Conservation (phyloP, 805 yeast species). For the Spathaspora arborariae region DNA sequence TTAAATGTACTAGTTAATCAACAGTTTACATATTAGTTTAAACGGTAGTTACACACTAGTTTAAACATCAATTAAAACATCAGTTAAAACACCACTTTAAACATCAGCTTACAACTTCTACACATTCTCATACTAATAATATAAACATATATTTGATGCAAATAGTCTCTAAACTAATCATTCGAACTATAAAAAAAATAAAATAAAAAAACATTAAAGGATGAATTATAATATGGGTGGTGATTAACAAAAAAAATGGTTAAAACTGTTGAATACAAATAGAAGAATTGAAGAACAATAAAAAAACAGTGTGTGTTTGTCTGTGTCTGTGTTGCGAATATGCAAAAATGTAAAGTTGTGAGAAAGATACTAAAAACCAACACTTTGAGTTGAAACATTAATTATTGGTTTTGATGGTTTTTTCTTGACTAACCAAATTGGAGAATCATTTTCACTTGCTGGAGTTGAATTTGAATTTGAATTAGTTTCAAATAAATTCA, state of each 20-base stretch:
- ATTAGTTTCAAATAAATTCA: background rate
- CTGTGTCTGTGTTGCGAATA: background rate
- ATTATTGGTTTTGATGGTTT: background rate
- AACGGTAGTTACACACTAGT: too few relatives aligned
- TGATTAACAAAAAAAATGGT: background rate
- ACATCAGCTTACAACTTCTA: too few relatives aligned
- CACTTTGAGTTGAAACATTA: background rate
- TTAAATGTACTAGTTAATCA: too few relatives aligned
- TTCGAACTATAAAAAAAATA: background rate
- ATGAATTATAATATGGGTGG: background rate
- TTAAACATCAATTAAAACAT: too few relatives aligned
- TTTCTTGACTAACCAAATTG: background rate
- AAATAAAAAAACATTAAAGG: background rate
- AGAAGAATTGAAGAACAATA: too few relatives aligned
- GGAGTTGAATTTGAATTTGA: slow-evolving; percentile 23
- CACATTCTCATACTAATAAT: too few relatives aligned
- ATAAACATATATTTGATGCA: background rate
- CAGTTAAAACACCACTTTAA: too few relatives aligned
- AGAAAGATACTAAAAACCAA: background rate
- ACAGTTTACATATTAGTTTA: too few relatives aligned
- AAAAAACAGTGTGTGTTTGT: background rate
- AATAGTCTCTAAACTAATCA: background rate
- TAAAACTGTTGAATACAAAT: background rate
- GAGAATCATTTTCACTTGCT: slow-evolving; percentile 25
- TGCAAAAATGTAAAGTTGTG: background rate